Percentiles rank a stretch among this genome's conserved stretches.
Conservation (phyloP, 129 eudicot genomes). For the Tagetes patula region DNA sequence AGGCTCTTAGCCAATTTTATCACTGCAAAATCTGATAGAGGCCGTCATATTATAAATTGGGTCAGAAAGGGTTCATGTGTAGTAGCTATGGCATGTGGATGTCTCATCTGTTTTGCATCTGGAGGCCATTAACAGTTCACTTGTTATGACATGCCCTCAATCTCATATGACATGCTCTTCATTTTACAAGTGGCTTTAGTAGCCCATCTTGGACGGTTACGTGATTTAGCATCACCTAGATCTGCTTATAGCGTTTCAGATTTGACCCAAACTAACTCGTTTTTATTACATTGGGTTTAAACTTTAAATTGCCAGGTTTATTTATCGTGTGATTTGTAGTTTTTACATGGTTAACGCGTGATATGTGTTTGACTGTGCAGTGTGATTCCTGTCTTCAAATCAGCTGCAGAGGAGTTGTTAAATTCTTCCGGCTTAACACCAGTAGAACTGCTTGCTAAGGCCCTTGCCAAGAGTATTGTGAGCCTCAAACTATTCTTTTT, state of each 20-base stretch:
- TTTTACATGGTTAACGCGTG: not conserved
- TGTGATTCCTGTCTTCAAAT: slow-evolving; percentile 79
- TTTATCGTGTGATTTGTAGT: not conserved
- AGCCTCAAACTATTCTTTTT: slow-evolving; percentile 13
- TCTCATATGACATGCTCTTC: not conserved
- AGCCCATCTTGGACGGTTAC: not conserved
- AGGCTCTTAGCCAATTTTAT: too few species aligned
- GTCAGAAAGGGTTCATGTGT: not conserved
- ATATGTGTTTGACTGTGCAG: slow-evolving; percentile 26
- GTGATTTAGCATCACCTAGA: slow-evolving; percentile 1
- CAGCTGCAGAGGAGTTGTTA: slow-evolving; percentile 82
- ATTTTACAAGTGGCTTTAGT: not conserved
- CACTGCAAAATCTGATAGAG: too few species aligned
- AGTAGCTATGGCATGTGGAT: not conserved
- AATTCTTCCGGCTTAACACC: slow-evolving; percentile 64
- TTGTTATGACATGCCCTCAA: not conserved
- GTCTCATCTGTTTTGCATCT: not conserved
- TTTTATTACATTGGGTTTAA: not conserved
- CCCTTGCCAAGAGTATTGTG: slow-evolving; percentile 85
- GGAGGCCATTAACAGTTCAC: not conserved
- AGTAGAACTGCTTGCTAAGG: slow-evolving; percentile 82
- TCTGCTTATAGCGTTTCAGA: not conserved
- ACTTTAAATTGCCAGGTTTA: not conserved
- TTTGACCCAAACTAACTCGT: not conserved
- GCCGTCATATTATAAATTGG: not conserved